Base-by-base conservation (phyloP, 768 basidiomycete genomes). In the Zangia roseola region DNA sequence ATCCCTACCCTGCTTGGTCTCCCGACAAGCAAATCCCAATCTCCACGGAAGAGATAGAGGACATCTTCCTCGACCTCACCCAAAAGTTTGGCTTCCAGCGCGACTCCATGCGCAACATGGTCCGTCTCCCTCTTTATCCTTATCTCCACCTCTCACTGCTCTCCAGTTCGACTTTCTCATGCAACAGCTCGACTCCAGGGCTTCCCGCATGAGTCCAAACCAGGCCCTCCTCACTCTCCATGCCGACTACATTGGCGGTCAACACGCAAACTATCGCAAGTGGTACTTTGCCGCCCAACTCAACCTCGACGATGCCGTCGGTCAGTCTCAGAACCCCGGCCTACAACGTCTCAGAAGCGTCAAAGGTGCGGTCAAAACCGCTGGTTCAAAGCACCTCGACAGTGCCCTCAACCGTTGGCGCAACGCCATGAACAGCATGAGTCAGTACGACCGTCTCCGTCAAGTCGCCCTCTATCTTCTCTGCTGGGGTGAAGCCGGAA, bases 281-380 rank as follows among this genome's bases (percentile, higher is more conserved):
- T 98, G 97, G 97, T 99, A 99, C 68, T 99, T 98, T 68, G 97
- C 97, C 31, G 94, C 95, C 12, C 97, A 99, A 67, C 88, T 99
- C 68, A 95, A 98, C 68, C 87, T 99, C 49, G 97, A 99, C 73
- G 97, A 99, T 62, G 95, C 95, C 24, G 94, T 98, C 50, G 97
- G 97, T 40, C 88, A 93, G 58, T 83, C 87, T 9, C 89, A 95
- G 64, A 97, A 97, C 69, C 91, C 92, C 12, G 94, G 94, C 54
- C 79, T 97, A 21, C 85, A 91, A 50, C 88, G 94, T 17, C 81
- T 94, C 40, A 88, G 87, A 63, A 88, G 86, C 40, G 86, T 94
- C 57, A 89, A 90, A 55, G 75, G 76, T 5, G 61, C 73, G 2
- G 75, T 74, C 54, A 77, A 80, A 25, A 74, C 80, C 0, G 69